Evolutionary conservation across 805 yeast genomes (phyloP).

Genomic region (Pichia nanzhaoensis): DNA sequence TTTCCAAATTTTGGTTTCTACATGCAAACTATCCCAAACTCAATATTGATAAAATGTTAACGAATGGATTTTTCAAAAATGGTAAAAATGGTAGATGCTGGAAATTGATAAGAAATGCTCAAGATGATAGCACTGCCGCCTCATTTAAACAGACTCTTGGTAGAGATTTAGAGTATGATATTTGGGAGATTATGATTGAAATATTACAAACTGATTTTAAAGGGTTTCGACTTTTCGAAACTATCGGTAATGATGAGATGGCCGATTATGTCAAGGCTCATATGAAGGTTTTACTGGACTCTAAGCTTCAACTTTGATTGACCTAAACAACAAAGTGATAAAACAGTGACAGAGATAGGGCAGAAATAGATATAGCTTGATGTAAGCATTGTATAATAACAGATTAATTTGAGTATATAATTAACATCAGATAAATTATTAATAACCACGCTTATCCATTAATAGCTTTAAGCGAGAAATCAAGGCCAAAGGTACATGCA

Average conservation of each 20-base stretch:
- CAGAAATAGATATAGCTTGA: no score
- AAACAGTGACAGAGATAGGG: no score
- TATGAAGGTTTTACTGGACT: background rate
- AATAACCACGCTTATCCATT: no score
- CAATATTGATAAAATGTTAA: conserved; percentile 18
- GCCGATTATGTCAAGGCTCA: conserved; percentile 19
- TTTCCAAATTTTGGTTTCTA: conserved; percentile 21
- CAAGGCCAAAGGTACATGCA: no score
- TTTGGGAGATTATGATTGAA: conserved; percentile 23
- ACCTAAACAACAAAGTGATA: no score
- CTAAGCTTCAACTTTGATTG: background rate
- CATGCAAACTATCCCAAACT: conserved; percentile 30
- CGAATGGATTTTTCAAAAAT: conserved; percentile 17
- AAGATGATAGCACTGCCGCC: conserved; percentile 16
- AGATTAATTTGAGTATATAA: background rate
- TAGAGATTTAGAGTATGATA: conserved; percentile 23
- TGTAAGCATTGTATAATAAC: no score
- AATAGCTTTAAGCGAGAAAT: no score
- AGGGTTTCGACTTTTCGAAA: conserved; percentile 22
- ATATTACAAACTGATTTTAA: conserved; percentile 22
- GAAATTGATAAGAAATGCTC: conserved; percentile 26
- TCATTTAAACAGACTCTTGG: conserved; percentile 14
- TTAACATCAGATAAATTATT: no score
- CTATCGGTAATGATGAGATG: conserved; percentile 23
- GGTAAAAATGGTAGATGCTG: conserved; percentile 19